A percentile compares a stretch with the other conserved stretches of the same genome.
Evolutionary conservation across 106 monocot genomes (phyloP).

Genomic region (Alisma plantagoaquatica): DNA sequence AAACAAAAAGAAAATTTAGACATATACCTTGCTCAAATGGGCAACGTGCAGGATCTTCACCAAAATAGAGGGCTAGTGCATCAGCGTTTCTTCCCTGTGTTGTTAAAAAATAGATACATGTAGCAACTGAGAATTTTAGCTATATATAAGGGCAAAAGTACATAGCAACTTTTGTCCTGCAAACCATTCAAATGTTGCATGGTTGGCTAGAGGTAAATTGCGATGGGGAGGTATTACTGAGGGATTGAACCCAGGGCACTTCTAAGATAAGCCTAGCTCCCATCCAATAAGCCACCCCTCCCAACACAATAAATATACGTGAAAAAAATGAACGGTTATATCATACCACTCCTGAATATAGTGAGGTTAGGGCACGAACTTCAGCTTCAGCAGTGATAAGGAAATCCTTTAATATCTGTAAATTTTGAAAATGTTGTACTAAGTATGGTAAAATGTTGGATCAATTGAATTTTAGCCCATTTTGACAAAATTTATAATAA

Average conservation of each 20-base stretch:
- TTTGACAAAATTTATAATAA: slow-evolving; percentile 7
- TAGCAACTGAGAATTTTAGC: too few relatives aligned
- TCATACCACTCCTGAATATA: slow-evolving; percentile 71
- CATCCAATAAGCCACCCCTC: neutral
- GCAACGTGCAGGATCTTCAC: too few relatives aligned
- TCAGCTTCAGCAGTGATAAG: slow-evolving; percentile 56
- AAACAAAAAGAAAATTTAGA: neutral
- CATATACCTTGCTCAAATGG: slow-evolving; percentile 67
- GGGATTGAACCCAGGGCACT: neutral
- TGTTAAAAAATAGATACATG: too few relatives aligned
- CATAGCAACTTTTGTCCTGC: too few relatives aligned
- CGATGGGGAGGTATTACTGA: neutral
- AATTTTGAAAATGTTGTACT: too few relatives aligned
- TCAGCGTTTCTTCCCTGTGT: slow-evolving; percentile 63
- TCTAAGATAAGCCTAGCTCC: neutral
- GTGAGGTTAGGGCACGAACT: slow-evolving; percentile 34
- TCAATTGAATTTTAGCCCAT: too few relatives aligned
- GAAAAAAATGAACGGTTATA: too few relatives aligned
- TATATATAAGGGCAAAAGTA: too few relatives aligned
- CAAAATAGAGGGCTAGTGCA: slow-evolving; percentile 69
- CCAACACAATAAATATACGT: neutral
- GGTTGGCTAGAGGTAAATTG: too few relatives aligned
- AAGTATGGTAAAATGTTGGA: too few relatives aligned
- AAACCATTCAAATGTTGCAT: too few relatives aligned
- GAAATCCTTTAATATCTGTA: slow-evolving; percentile 85